These are phyloP conservation scores for Vaccinium corymbosum DNA, from an alignment of 148 eudicot species.

Conservation along the genomic window DNA sequence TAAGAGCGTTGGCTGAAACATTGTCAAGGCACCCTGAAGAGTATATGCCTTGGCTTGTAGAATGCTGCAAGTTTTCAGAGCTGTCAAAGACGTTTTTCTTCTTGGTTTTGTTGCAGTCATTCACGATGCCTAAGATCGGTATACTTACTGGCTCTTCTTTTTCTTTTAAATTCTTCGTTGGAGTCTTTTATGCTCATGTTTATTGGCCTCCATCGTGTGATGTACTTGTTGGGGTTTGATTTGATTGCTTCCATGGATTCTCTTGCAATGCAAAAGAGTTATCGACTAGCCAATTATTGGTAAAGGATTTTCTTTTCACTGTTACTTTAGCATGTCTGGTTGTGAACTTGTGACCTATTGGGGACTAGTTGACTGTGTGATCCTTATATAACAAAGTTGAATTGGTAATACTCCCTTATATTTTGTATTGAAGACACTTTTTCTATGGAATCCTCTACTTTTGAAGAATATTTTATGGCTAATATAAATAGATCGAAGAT, in stretches of 20 bases:
- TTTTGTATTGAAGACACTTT: not conserved
- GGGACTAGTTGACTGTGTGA: not conserved
- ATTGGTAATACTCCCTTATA: not conserved
- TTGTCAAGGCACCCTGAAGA: slow-evolving; percentile 38
- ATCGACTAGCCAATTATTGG: not conserved
- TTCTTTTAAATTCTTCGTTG: not conserved
- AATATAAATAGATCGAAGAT: not conserved
- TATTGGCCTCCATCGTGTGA: not conserved
- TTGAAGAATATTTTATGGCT: not conserved
- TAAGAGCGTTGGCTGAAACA: slow-evolving; percentile 47
- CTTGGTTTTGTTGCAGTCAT: slow-evolving; percentile 60
- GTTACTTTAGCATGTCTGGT: not conserved
- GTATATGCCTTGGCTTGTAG: slow-evolving; percentile 62
- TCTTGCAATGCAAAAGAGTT: not conserved
- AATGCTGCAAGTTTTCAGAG: slow-evolving; percentile 46
- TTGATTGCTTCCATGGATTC: not conserved
- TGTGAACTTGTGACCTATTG: not conserved
- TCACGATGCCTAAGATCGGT: slow-evolving; percentile 40
- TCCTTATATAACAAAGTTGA: not conserved
- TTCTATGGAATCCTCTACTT: not conserved
- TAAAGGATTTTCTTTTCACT: not conserved
- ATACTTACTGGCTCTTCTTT: not conserved
- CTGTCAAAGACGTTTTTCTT: slow-evolving; percentile 64
- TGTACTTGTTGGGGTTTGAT: slow-evolving; percentile 2
- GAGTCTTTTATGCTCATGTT: not conserved